Base-by-base conservation (phyloP, 108 stramenopile genomes). In the Ochromonas danica region DNA sequence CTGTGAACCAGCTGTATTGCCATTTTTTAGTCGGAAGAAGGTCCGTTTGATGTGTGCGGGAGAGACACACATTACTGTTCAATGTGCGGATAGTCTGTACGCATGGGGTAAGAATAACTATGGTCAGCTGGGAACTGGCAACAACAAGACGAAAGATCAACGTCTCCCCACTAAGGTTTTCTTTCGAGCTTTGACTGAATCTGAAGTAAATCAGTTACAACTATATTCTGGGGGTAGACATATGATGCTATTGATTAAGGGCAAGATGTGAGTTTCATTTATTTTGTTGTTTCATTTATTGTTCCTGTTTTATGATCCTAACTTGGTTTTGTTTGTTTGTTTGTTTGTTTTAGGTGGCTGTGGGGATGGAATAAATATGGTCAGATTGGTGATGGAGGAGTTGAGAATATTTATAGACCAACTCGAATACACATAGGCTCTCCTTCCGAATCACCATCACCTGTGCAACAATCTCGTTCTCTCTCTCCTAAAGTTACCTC, bases 321-420 rank as follows among this genome's bases (percentile, higher is more conserved):
- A 14, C 45, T 51, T 14, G 6, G 45, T 51, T 51, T 14, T 51
- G 45, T 14, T 51, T 6, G 6, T 51, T 51, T 14, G 6, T 51
- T 14, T 51, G 45, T 14, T 51, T 6, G 6, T 51, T 51, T 14
- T 51, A 51, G 45, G 40, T 75, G 72, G 72, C 14, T 27, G 31
- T 75, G 72, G 72, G 72, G 72, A 3, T 42, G 72, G 36, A 75
- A 75, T 41, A 75, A 75, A 33, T 75, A 30, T 36, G 72, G 72
- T 31, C 72, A 75, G 72, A 36, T 75, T 27, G 72, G 72, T 10
- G 28, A 60, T 36, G 72, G 72, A 6, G 3, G 10, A 3, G 31
- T 27, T 6, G 72, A 75, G 14, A 60, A 75, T 41, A 33, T 75
- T 38, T 36, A 35, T 6, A 28, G 45, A 41, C 72, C 72, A 22